Evolutionary conservation across 2,329 filamentous ascomycete species (phyloP), one percentile per base, ranked within the genome.

Genomic region (Penicillium oxalicum): DNA sequence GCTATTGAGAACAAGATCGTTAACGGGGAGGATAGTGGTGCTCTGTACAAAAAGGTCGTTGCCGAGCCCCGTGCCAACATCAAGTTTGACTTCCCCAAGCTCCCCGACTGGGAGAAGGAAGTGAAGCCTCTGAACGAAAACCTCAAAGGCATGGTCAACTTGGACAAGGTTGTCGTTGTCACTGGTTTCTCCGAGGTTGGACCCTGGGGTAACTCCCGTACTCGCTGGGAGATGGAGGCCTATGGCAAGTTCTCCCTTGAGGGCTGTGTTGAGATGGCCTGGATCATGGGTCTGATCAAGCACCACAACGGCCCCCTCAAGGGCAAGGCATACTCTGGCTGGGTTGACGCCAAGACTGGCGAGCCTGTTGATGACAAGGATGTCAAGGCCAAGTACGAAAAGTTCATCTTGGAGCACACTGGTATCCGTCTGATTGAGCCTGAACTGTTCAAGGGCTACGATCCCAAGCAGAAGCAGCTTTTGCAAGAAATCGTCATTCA

Each of bases 241-340:
- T 84, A 91, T 59, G 93, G 93, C 66, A 82, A 95, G 65, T 98
- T 98, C 76, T 97, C 93, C 7, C 82, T 98, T 11, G 94, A 98
- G 71, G 93, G 93, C 28, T 97, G 93, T 64, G 86, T 98, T 52
- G 93, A 98, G 73, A 98, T 98, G 93, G 91, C 93, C 29, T 98
- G 93, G 93, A 89, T 98, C 71, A 98, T 97, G 91, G 93, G 93
- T 65, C 83, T 97, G 51, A 97, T 98, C 77, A 96, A 91, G 79
- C 95, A 98, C 71, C 88, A 95, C 77, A 97, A 97, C 61, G 93
- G 93, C 13, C 84, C 86, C 29, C 82, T 98, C 69, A 98, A 98
- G 77, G 93, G 93, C 68, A 87, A 95, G 75, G 87, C 87, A 56
- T 97, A 98, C 75, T 89, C 91, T 58, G 93, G 93, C 60, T 98